Evolutionary conservation across 2,329 filamentous ascomycete genomes (phyloP).

Genomic region (Pseudogymnoascus sp.): DNA sequence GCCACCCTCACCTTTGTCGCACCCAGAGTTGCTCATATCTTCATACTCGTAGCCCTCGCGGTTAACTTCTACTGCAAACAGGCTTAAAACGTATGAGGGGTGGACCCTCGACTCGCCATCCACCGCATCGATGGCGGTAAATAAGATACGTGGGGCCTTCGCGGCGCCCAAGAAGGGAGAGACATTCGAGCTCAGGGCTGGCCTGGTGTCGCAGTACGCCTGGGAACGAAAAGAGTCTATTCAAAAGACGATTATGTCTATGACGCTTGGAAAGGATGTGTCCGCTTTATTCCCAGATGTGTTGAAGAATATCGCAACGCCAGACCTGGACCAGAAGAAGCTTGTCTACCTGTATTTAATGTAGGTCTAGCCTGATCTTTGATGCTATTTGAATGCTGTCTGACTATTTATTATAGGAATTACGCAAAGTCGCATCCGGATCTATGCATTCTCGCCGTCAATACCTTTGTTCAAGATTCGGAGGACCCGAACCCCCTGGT

Average conservation of each 20-base stretch:
- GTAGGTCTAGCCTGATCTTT: constrained; percentile 42
- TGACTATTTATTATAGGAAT: constrained; percentile 57
- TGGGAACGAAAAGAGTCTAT: constrained; percentile 99
- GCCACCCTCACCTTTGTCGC: background rate
- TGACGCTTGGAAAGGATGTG: constrained; percentile 98
- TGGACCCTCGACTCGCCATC: constrained; percentile 32
- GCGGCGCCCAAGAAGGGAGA: constrained; percentile 91
- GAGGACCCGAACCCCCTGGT: constrained; percentile 97
- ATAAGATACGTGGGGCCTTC: constrained; percentile 90
- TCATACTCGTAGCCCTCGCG: background rate
- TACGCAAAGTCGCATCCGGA: constrained; percentile 99
- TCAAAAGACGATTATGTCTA: constrained; percentile 99
- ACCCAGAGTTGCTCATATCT: constrained; percentile 2
- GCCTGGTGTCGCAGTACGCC: constrained; percentile 96
- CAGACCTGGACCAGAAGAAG: constrained; percentile 96
- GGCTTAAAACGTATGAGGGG: constrained; percentile 30
- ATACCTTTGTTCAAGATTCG: constrained; percentile 98
- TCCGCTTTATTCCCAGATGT: constrained; percentile 96
- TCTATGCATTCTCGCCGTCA: constrained; percentile 95
- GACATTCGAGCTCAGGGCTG: constrained; percentile 93
- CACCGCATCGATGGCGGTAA: constrained; percentile 71
- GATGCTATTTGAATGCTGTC: background rate
- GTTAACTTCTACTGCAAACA: constrained; percentile 2
- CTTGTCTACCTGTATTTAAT: constrained; percentile 97
- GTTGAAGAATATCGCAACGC: constrained; percentile 95